Evolutionary conservation across 257 asterid species (phyloP), one percentile per base, ranked within the genome.

Genomic region (Gentiana straminea): DNA sequence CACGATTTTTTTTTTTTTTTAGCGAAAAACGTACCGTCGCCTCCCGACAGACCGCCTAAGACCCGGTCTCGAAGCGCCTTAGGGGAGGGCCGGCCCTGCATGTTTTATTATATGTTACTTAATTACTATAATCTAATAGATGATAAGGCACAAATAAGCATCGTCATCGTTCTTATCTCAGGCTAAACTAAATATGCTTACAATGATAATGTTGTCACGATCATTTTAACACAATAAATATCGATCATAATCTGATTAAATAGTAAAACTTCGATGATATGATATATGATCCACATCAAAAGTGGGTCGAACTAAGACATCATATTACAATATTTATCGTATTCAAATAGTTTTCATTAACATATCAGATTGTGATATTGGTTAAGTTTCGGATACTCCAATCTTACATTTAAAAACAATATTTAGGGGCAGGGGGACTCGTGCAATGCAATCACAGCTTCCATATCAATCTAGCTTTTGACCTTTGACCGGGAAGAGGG

Each of bases 381-480:
- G 44, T 43, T n/a, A 38, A 43, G 2, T 13, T 56, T n/a, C 12
- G 44, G 11, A 36, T 33, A 34, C 3, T 7, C 3, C 35, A 5
- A 50, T 8, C 13, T 5, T 0, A 43, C 15, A 4, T 38, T 49
- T 57, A 55, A 43, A 49, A 6, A 55, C 45, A 55, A 43, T 11
- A 37, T 49, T 48, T 66, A 50, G 52, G 52, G 60, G 56, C 57
- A 66, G 44, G 61, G 64, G 60, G 65, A 61, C 70, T 75, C 75
- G 84, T 79, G 86, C 84, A 73, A 61, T 67, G 75, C 69, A 80
- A 84, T 72, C 80, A 64, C 49, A 39, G 8, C 7, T 39, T 39
- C 8, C 45, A 39, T 39, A 5, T 39, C 45, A 39, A 39, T 39
- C 45, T 39, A 52, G 48, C 79, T 78, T 80, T 79, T 79, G 82